Conservation (phyloP, 768 basidiomycete genomes). For the Rhodotorula paludigena region DNA sequence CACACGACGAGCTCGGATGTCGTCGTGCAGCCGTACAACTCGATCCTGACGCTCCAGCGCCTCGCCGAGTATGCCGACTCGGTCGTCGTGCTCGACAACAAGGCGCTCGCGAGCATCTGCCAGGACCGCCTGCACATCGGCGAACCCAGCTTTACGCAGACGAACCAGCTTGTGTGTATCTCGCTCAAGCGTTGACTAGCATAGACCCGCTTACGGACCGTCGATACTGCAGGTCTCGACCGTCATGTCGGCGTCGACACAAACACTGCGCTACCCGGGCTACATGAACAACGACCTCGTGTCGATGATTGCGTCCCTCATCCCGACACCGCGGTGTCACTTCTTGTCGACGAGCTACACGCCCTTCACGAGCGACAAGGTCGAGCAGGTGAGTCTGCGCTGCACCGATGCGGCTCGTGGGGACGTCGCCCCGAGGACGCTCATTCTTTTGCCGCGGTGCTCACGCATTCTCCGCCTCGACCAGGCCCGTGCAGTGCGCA, state of each 20-base stretch:
- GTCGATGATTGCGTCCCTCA: conserved; percentile 90
- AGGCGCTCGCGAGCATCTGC: conserved; percentile 84
- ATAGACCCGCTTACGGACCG: conserved; percentile 6
- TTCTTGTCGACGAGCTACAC: conserved; percentile 99
- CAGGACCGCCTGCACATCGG: conserved; percentile 78
- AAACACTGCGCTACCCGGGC: conserved; percentile 91
- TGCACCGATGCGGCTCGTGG: too few species aligned
- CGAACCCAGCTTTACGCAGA: conserved; percentile 76
- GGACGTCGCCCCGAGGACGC: neutral
- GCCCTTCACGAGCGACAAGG: conserved; percentile 93
- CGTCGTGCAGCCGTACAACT: conserved; percentile 98
- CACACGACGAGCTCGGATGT: conserved; percentile 70
- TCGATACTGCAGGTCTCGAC: conserved; percentile 68
- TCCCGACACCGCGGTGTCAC: conserved; percentile 94
- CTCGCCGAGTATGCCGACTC: conserved; percentile 94
- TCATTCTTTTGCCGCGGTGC: neutral
- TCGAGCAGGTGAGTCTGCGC: conserved; percentile 72
- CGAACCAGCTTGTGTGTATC: conserved; percentile 71
- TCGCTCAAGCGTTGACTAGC: conserved; percentile 22
- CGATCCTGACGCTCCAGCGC: conserved; percentile 83
- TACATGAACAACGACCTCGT: conserved; percentile 99
- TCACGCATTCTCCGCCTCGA: neutral
- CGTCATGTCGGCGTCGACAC: conserved; percentile 95
- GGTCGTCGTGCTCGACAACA: conserved; percentile 95
- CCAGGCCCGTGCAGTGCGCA: conserved; percentile 87